Percentiles rank a stretch among this genome's conserved stretches.
These are phyloP conservation scores for Phyllosticta citrichinensis DNA, from an alignment of 2,329 filamentous ascomycete species.

Conservation along the genomic window DNA sequence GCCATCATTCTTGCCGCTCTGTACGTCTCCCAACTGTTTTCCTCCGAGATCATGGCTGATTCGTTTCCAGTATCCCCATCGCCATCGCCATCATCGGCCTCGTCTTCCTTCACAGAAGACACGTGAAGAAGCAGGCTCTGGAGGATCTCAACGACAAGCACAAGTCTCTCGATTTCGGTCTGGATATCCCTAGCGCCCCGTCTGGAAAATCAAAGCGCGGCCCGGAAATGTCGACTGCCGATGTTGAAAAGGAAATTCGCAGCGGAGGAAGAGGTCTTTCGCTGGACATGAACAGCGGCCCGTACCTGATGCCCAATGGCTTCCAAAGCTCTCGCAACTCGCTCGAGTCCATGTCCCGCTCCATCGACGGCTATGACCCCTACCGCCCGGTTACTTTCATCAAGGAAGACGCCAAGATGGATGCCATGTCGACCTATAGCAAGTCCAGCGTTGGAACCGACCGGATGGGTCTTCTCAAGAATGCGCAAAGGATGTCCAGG, in stretches of 20 bases:
- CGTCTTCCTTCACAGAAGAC: conserved; percentile 68
- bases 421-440: conserved; percentile 40
- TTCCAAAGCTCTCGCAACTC: conserved; percentile 75
- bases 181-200: conserved; percentile 40
- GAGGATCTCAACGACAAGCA: conserved; percentile 84
- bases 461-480: conserved; percentile 43
- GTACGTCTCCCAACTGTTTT: conserved; percentile 17
- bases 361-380: conserved; percentile 69
- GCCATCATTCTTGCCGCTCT: conserved; percentile 24
- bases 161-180: conserved; percentile 84
- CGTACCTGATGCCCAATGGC: conserved; percentile 85
- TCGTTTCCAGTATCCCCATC: conserved; percentile 58
- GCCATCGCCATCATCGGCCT: conserved; percentile 56
- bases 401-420: conserved; percentile 29
- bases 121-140: conserved; percentile 56
- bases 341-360: conserved; percentile 63
- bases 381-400: conserved; percentile 61
- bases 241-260: conserved; percentile 31
- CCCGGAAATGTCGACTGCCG: conserved; percentile 51
- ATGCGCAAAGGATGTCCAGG: conserved; percentile 48
- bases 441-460: conserved; percentile 38
- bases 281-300: conserved; percentile 61
- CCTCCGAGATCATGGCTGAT: neutral
- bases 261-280: conserved; percentile 43
- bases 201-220: conserved; percentile 15